Conservation (phyloP, 2,329 filamentous ascomycete species). For the Paraphaeosphaeria sporulosa region DNA sequence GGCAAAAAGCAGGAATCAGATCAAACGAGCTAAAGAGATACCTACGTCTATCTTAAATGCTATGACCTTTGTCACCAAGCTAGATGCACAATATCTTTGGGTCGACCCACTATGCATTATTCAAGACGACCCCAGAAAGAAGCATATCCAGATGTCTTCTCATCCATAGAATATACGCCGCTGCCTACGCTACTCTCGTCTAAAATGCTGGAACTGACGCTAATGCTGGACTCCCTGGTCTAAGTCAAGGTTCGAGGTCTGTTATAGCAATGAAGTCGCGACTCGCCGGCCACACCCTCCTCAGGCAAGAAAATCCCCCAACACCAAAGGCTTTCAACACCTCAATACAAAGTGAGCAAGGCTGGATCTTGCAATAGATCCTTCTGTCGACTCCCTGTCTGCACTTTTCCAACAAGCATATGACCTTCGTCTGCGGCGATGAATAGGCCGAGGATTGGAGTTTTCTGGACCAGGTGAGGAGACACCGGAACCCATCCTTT, state of each 20-base stretch:
- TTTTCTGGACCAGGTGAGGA: neutral
- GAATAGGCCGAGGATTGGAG: slow-evolving; percentile 2
- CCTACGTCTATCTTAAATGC: neutral
- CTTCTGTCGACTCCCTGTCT: slow-evolving; percentile 2
- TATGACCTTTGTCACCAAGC: neutral
- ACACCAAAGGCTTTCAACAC: neutral
- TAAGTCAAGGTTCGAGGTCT: neutral
- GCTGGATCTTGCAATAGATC: neutral
- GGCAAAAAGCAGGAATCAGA: neutral
- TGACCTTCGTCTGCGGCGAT: slow-evolving; percentile 1
- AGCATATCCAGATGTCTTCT: neutral
- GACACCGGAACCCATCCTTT: neutral
- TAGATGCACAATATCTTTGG: slow-evolving; percentile 1
- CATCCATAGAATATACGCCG: slow-evolving; percentile 1
- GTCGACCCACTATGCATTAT: slow-evolving; percentile 4
- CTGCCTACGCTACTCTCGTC: neutral
- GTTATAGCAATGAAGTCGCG: slow-evolving; percentile 1
- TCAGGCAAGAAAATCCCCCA: neutral
- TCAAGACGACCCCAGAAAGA: neutral
- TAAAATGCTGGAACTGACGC: neutral
- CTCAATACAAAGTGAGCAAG: neutral
- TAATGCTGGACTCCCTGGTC: neutral
- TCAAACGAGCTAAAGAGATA: neutral
- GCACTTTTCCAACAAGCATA: slow-evolving; percentile 1
- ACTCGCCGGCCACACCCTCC: neutral